Conservation (phyloP, 129 eudicot genomes). For the Tanacetum coccineum region DNA sequence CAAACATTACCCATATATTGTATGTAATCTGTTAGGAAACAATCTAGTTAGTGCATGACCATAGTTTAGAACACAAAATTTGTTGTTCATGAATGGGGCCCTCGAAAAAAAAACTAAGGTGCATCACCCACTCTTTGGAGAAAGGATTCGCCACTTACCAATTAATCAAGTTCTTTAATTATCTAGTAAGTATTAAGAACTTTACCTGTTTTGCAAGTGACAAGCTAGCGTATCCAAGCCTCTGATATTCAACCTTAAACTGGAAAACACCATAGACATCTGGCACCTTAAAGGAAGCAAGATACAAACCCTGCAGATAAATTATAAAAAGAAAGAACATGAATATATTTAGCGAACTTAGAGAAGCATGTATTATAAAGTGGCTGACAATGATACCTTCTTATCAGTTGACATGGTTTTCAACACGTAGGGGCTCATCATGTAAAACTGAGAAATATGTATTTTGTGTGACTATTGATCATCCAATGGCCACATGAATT, state of each 20-base stretch:
- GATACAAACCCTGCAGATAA: constrained; percentile 62
- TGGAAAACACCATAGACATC: constrained; percentile 99
- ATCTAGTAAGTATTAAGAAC: no score
- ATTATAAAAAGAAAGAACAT: neutral
- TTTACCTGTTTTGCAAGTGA: neutral
- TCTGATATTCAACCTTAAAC: constrained; percentile 93
- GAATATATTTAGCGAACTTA: neutral
- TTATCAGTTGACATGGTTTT: constrained; percentile 67
- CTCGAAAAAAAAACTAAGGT: neutral
- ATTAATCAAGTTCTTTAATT: no score
- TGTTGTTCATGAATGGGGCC: neutral
- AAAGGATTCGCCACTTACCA: no score
- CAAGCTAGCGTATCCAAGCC: neutral
- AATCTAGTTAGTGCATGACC: neutral
- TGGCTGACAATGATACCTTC: constrained; percentile 47
- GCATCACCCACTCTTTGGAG: neutral
- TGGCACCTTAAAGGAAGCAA: constrained; percentile 83
- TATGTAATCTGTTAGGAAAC: neutral
- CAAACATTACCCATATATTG: neutral
- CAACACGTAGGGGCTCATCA: constrained; percentile 97
- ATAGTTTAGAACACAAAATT: neutral
- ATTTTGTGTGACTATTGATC: no score
- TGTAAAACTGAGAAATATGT: constrained; percentile 99
- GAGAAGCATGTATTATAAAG: constrained; percentile 1
- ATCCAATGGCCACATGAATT: no score